Percentiles rank a stretch among this genome's conserved stretches.
Evolutionary conservation across 768 basidiomycete genomes (phyloP).

Genomic region (Sutorius australiensis): DNA sequence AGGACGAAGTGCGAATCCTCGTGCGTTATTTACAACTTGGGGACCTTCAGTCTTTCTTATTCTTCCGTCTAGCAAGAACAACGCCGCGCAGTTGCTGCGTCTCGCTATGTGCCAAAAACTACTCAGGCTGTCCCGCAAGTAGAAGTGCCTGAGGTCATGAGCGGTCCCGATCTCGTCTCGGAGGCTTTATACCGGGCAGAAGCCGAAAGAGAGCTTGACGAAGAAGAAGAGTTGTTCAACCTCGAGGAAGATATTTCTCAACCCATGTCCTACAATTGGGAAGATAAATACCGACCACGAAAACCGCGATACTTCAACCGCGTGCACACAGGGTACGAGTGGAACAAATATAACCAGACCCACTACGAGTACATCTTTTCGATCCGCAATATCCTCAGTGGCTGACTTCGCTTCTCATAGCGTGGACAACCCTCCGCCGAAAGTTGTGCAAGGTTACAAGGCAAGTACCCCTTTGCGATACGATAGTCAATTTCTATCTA

Average conservation of each 20-base stretch:
- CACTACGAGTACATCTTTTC: conserved; percentile 79
- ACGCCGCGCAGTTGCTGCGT: conserved; percentile 76
- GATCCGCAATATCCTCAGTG: neutral
- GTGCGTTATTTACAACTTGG: conserved; percentile 41
- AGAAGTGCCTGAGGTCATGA: conserved; percentile 53
- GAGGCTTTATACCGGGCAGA: conserved; percentile 90
- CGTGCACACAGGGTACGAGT: conserved; percentile 98
- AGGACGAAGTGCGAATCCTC: conserved; percentile 59
- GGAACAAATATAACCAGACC: conserved; percentile 99
- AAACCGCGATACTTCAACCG: conserved; percentile 99
- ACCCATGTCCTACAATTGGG: conserved; percentile 92
- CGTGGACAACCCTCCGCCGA: conserved; percentile 97
- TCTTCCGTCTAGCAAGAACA: conserved; percentile 51
- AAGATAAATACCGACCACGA: conserved; percentile 95
- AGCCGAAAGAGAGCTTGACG: conserved; percentile 89
- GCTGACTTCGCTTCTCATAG: conserved; percentile 38
- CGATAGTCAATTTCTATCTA: conserved; percentile 2
- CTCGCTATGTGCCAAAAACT: conserved; percentile 82
- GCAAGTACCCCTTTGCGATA: conserved; percentile 32
- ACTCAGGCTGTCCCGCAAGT: conserved; percentile 56
- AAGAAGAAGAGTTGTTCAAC: conserved; percentile 95
- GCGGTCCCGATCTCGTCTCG: conserved; percentile 73
- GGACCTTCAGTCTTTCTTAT: conserved; percentile 3
- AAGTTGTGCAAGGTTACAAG: conserved; percentile 99
- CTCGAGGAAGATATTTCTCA: conserved; percentile 84